A percentile compares a stretch with the other conserved stretches of the same genome.
These are phyloP conservation scores for Candida frijolesensis DNA, from an alignment of 1,139 yeast genomes.

Conservation along the genomic window DNA sequence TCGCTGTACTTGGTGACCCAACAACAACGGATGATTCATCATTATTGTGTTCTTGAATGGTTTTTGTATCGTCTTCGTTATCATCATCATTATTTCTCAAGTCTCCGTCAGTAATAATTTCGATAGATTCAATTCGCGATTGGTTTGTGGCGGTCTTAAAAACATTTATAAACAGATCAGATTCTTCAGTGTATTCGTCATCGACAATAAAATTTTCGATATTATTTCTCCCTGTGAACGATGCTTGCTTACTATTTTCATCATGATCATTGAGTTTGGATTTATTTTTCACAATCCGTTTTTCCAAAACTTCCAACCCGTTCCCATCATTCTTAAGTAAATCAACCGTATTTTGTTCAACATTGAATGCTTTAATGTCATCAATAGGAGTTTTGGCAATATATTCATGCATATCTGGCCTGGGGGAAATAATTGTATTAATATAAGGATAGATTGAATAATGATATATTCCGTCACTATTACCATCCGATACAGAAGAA, in stretches of 20 bases:
- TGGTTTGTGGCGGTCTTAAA: not conserved
- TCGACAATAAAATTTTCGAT: too few relatives aligned
- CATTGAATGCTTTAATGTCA: slow-evolving; percentile 6
- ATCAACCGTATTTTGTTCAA: not conserved
- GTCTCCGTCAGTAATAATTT: slow-evolving; percentile 3
- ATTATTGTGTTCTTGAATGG: too few relatives aligned
- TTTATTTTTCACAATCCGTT: not conserved
- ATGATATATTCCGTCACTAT: not conserved
- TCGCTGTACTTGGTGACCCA: not conserved
- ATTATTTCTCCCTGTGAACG: not conserved
- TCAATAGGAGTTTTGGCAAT: slow-evolving; percentile 4
- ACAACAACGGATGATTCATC: not conserved
- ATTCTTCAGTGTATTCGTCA: not conserved
- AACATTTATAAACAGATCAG: not conserved
- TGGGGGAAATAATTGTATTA: slow-evolving; percentile 3
- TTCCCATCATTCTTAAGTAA: not conserved
- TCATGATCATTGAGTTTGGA: not conserved
- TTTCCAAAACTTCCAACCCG: not conserved
- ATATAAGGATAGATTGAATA: not conserved
- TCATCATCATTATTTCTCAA: not conserved
- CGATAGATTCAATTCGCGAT: slow-evolving; percentile 1
- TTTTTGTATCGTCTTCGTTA: too few relatives aligned
- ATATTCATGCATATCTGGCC: slow-evolving; percentile 5
- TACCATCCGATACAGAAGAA: not conserved
- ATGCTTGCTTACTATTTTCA: not conserved